Conservation (phyloP, 2,329 filamentous ascomycete genomes). For the Hymenoscyphus occultus region DNA sequence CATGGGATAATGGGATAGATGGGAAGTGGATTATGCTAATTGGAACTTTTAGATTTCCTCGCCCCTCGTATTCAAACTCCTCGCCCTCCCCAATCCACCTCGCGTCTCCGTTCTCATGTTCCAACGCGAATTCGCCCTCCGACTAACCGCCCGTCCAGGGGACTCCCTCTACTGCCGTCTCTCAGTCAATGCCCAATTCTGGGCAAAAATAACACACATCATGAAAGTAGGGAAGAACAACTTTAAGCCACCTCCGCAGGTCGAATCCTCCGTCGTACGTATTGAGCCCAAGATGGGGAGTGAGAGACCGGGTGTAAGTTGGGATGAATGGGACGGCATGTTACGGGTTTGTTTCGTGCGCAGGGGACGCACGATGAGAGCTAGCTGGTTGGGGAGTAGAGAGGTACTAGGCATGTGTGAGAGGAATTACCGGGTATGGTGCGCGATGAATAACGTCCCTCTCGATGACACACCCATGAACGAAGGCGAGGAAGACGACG, state of each 20-base stretch:
- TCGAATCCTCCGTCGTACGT: constrained; percentile 87
- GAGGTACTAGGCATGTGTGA: constrained; percentile 81
- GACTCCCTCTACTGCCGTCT: constrained; percentile 89
- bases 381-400: constrained; percentile 75
- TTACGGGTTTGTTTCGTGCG: constrained; percentile 78
- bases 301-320: constrained; percentile 79
- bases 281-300: constrained; percentile 81
- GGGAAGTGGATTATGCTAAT: constrained; percentile 30
- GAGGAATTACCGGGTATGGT: constrained; percentile 86
- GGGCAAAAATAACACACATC: constrained; percentile 68
- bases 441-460: constrained; percentile 77
- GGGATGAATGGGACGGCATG: constrained; percentile 93
- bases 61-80: constrained; percentile 82
- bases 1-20: neutral
- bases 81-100: constrained; percentile 77
- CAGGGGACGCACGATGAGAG: constrained; percentile 86
- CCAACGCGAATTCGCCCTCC: constrained; percentile 89
- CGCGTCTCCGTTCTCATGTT: constrained; percentile 90
- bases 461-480: constrained; percentile 64
- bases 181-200: constrained; percentile 92
- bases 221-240: constrained; percentile 97
- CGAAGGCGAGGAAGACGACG: constrained; percentile 43
- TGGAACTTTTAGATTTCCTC: constrained; percentile 66
- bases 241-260: constrained; percentile 90
- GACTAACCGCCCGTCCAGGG: constrained; percentile 81